Percentiles rank a stretch among this genome's conserved stretches.
phyloP scores from a whole-genome alignment of 208 protist species.

The Acanthamoeba rhysodes region DNA sequence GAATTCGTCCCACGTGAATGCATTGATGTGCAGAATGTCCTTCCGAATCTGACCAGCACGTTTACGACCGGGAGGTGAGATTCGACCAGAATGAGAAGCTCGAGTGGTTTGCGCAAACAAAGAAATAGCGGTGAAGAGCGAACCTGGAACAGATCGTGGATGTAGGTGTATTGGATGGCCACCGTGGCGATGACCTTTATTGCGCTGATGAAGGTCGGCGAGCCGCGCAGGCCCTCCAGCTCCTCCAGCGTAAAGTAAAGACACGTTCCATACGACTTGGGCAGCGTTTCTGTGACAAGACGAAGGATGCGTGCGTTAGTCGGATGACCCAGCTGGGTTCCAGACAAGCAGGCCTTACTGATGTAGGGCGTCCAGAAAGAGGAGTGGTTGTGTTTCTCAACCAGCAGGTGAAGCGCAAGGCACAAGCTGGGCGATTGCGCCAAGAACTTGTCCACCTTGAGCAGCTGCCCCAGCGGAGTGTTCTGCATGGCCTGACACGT shows the following conservation, averaged over 20 bases:
- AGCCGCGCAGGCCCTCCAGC: slow-evolving; percentile 38
- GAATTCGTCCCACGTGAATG: slow-evolving; percentile 50
- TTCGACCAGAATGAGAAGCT: neutral
- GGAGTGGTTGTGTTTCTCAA: slow-evolving; percentile 72
- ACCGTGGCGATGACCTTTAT: slow-evolving; percentile 63
- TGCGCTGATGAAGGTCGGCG: slow-evolving; percentile 42
- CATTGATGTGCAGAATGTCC: slow-evolving; percentile 20
- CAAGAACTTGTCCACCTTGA: slow-evolving; percentile 63
- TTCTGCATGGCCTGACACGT: slow-evolving; percentile 15
- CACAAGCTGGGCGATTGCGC: slow-evolving; percentile 39
- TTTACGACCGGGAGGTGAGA: neutral
- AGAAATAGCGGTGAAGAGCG: neutral
- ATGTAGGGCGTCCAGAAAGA: slow-evolving; percentile 75
- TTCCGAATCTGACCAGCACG: neutral
- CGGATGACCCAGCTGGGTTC: neutral
- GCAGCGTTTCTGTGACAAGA: slow-evolving; percentile 55
- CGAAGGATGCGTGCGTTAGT: neutral
- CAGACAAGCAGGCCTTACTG: neutral
- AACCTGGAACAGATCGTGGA: slow-evolving; percentile 48
- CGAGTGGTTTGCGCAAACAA: neutral
- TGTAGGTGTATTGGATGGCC: slow-evolving; percentile 26
- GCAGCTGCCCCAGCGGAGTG: slow-evolving; percentile 40
- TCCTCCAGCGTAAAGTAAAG: slow-evolving; percentile 72
- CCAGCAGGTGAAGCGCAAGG: slow-evolving; percentile 68
- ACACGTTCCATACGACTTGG: slow-evolving; percentile 72